Percentiles rank a stretch among this genome's conserved stretches.
These are phyloP conservation scores for Aspergillus spinulosporus DNA, from an alignment of 2,329 filamentous ascomycete genomes.

Conservation along the genomic window DNA sequence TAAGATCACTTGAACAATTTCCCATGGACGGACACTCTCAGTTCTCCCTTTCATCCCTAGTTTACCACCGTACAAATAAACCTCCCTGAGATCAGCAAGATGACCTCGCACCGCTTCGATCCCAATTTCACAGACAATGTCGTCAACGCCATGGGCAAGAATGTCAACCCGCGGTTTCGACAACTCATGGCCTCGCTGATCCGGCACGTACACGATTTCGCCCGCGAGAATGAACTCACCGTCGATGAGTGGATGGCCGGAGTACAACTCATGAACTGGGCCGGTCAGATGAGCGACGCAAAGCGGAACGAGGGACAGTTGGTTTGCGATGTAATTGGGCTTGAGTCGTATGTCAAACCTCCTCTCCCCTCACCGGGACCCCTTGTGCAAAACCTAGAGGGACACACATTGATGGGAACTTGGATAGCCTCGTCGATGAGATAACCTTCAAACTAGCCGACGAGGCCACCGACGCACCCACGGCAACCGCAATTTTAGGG, in stretches of 20 bases:
- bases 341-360: constrained; percentile 53
- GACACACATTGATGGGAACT: background rate
- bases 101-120: constrained; percentile 41
- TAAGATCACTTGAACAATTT: background rate
- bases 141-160: constrained; percentile 42
- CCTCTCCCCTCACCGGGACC: background rate
- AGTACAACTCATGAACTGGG: constrained; percentile 60
- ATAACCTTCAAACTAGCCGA: constrained; percentile 69
- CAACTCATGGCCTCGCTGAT: constrained; percentile 59
- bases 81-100: constrained; percentile 9
- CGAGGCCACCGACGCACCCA: constrained; percentile 56
- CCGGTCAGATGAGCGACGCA: constrained; percentile 62
- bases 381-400: background rate
- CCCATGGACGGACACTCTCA: background rate
- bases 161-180: constrained; percentile 68
- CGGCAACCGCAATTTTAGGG: constrained; percentile 76
- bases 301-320: constrained; percentile 65
- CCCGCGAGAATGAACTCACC: constrained; percentile 59
- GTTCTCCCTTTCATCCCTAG: background rate
- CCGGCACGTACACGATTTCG: constrained; percentile 60
- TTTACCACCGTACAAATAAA: background rate
- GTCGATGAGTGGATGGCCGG: constrained; percentile 61
- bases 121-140: constrained; percentile 65
- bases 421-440: constrained; percentile 66
- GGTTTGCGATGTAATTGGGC: constrained; percentile 58